A percentile compares a stretch with the other conserved stretches of the same genome.
These are phyloP conservation scores for Pseudocercospora eumusae DNA, from an alignment of 2,329 filamentous ascomycete genomes.

Conservation along the genomic window DNA sequence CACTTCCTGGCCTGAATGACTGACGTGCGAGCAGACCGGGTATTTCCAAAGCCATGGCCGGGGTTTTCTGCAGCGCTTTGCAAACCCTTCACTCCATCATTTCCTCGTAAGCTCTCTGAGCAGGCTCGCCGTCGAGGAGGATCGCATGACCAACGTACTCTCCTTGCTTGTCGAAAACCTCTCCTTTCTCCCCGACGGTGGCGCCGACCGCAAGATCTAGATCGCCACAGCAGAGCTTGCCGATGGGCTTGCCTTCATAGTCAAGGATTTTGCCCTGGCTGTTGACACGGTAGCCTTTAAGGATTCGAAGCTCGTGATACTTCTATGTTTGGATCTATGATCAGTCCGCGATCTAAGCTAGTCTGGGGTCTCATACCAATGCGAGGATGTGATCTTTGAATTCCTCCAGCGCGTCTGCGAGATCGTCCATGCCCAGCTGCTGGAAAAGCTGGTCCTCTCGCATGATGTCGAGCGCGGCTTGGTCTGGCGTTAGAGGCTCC, in stretches of 20 bases:
- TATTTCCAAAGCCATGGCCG: no score
- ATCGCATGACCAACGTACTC: background rate
- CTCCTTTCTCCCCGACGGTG: background rate
- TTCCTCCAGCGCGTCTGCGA: background rate
- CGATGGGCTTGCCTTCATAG: background rate
- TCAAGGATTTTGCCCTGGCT: background rate
- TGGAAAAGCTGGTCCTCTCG: background rate
- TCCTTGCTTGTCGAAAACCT: background rate
- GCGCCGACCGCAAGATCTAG: background rate
- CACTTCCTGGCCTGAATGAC: background rate
- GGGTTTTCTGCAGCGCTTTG: no score
- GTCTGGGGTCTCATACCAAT: background rate
- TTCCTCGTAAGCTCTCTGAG: background rate
- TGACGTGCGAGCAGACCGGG: background rate
- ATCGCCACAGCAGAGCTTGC: background rate
- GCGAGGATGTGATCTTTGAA: background rate
- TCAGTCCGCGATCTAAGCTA: background rate
- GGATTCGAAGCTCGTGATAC: background rate
- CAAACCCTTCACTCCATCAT: background rate
- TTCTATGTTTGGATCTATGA: background rate
- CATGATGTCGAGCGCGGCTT: background rate
- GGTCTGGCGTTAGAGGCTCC: background rate
- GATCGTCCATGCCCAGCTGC: background rate
- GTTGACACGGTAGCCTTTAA: background rate
- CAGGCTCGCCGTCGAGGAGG: background rate